A percentile compares a stretch with the other conserved stretches of the same genome.
Evolutionary conservation across 306 rosid species (phyloP).

Genomic region (Trifolium subterraneum): DNA sequence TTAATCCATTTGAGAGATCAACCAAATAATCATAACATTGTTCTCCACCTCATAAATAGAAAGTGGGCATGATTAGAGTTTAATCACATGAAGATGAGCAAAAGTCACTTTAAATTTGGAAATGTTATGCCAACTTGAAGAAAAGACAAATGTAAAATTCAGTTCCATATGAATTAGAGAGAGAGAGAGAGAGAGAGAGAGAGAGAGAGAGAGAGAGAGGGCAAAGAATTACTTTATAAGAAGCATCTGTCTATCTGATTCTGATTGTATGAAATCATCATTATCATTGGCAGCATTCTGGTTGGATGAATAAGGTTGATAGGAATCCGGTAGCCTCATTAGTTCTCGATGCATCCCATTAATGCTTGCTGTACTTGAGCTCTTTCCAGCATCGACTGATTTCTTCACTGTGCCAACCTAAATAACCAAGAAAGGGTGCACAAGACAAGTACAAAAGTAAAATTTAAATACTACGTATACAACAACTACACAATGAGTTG

Average conservation of each 20-base stretch:
- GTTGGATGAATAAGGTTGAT: slow-evolving; percentile 58
- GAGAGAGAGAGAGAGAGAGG: slow-evolving; percentile 19
- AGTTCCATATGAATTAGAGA: slow-evolving; percentile 14
- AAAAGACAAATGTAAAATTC: slow-evolving; percentile 34
- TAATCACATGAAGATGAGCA: slow-evolving; percentile 6
- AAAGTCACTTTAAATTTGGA: slow-evolving; percentile 6
- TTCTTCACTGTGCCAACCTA: slow-evolving; percentile 75
- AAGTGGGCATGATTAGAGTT: slow-evolving; percentile 1
- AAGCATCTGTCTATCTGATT: slow-evolving; percentile 90
- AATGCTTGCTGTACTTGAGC: slow-evolving; percentile 46
- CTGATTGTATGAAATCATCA: slow-evolving; percentile 86
- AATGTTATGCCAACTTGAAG: slow-evolving; percentile 6
- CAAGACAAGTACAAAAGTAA: background rate
- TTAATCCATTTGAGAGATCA: slow-evolving; percentile 29
- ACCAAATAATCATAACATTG: slow-evolving; percentile 31
- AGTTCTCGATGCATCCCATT: slow-evolving; percentile 79
- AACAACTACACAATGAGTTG: background rate
- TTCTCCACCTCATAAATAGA: slow-evolving; percentile 12
- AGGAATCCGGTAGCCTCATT: slow-evolving; percentile 76
- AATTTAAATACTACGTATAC: background rate
- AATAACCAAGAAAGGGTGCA: slow-evolving; percentile 24
- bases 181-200: slow-evolving; percentile 15
- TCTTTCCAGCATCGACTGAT: slow-evolving; percentile 65
- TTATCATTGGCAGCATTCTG: slow-evolving; percentile 60
- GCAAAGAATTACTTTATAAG: slow-evolving; percentile 66